Conservation (phyloP, 1,139 yeast genomes). For the Wickerhamomyces sp. region DNA sequence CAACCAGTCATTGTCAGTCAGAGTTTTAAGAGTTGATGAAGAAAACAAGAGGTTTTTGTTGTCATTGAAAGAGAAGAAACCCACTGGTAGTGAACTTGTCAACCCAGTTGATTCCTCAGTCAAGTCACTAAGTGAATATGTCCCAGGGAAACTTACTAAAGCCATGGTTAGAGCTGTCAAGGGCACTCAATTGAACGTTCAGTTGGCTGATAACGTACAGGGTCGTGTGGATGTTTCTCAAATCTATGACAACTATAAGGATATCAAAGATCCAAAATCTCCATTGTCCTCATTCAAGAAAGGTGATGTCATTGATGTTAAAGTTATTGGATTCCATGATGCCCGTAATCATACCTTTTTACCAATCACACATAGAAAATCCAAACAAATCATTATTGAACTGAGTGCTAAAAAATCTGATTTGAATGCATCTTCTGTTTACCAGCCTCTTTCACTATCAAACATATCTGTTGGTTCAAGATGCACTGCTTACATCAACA, state of each 20-base stretch:
- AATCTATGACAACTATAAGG: conserved; percentile 50
- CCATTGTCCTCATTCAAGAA: conserved; percentile 60
- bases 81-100: conserved; percentile 19
- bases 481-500: conserved; percentile 62
- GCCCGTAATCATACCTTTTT: conserved; percentile 63
- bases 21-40: conserved; percentile 58
- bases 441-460: conserved; percentile 42
- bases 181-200: conserved; percentile 70
- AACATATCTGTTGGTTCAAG: conserved; percentile 45
- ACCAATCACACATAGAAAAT: conserved; percentile 59
- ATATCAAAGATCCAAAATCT: conserved; percentile 50
- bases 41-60: conserved; percentile 68
- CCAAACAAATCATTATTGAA: conserved; percentile 59
- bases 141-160: conserved; percentile 56
- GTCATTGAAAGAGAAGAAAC: conserved; percentile 39
- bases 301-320: conserved; percentile 57
- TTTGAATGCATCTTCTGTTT: conserved; percentile 26
- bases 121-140: conserved; percentile 44
- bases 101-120: conserved; percentile 61
- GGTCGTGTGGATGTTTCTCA: conserved; percentile 81
- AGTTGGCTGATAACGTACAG: conserved; percentile 70
- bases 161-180: conserved; percentile 62
- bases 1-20: conserved; percentile 66
- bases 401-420: conserved; percentile 49
- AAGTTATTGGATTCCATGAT: conserved; percentile 76